Conservation (phyloP, 1,284 basidiomycete species). For the Pterula multifida region DNA sequence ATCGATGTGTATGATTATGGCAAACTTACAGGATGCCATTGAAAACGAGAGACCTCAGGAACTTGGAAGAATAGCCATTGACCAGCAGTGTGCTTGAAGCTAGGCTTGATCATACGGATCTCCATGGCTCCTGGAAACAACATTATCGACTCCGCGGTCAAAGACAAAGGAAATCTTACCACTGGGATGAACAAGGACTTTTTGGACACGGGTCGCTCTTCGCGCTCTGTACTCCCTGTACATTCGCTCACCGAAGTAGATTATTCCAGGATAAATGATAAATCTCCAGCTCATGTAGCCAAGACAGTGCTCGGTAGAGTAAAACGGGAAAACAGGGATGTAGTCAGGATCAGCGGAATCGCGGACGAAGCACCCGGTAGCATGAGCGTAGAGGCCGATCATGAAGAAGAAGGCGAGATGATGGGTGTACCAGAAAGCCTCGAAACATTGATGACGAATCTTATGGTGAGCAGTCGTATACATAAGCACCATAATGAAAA, state of each 20-base stretch:
- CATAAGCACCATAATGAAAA: conserved; percentile 79
- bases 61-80: conserved; percentile 88
- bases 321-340: conserved; percentile 66
- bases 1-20: conserved; percentile 4
- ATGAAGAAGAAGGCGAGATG: conserved; percentile 89
- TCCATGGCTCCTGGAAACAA: conserved; percentile 65
- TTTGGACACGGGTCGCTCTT: conserved; percentile 62
- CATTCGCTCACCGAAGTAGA: conserved; percentile 78
- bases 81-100: conserved; percentile 80
- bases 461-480: conserved; percentile 77
- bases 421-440: conserved; percentile 90
- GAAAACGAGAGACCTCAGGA: conserved; percentile 69
- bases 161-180: conserved; percentile 30
- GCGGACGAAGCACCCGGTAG: conserved; percentile 87
- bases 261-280: conserved; percentile 77
- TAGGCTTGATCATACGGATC: conserved; percentile 77
- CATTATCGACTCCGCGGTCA: conserved; percentile 11
- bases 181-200: conserved; percentile 72
- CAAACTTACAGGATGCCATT: conserved; percentile 78
- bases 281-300: conserved; percentile 82
- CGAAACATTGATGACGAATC: conserved; percentile 78
- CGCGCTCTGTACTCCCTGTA: conserved; percentile 71
- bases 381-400: conserved; percentile 78
- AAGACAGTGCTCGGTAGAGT: conserved; percentile 68
- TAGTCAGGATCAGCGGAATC: conserved; percentile 62